Evolutionary conservation across 2,329 filamentous ascomycete genomes (phyloP), one percentile per base, ranked within the genome.

Genomic region (Tolypocladium ovalisporum): DNA sequence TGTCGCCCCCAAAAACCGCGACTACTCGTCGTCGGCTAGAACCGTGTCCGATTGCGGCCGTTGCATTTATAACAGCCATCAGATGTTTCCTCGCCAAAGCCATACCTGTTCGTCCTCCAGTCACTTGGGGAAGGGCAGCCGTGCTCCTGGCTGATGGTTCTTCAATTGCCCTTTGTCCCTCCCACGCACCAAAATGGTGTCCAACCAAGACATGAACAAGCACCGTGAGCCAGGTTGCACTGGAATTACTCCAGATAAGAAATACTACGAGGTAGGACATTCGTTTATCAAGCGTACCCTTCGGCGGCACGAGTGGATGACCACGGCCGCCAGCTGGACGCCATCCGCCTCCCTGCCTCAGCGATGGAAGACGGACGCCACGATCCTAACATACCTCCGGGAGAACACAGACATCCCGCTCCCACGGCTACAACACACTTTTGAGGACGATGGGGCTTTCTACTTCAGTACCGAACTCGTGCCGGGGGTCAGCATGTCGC

Each of bases 401-500:
- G 47, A 57, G 34, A 35, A 55, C 8, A 61, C 57, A 5, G 54
- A 61, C 34, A 57, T 61, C 24, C 58, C 60, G 24, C 37, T 61
- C 15, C 58, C 58, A 32, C 60, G 37, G 1, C 7, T 22, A 0
- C 34, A 52, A 22, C 56, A 35, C 57, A 54, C 39, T 0, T 58
- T 57, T 12, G 56, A 61, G 47, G 58, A 60, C 19, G 56, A 60
- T 27, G 57, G 60, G 12, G 60, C 58, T 15, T 56, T 58, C n/a
- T 55, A 56, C 51, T 56, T 57, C 10, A 32, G 36, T 12, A 53
- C 56, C 2, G n/a, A 56, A 17, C 37, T 24, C 29, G 54, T 58
- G 13, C 36, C 51, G 1, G 58, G 60, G 3, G 51, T 61, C 22
- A 36, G 17, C 19, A 57, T 61, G 53, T 9, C 9, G 12, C 2